Evolutionary conservation across 768 basidiomycete species (phyloP).

Genomic region (Termitomyces sp.): DNA sequence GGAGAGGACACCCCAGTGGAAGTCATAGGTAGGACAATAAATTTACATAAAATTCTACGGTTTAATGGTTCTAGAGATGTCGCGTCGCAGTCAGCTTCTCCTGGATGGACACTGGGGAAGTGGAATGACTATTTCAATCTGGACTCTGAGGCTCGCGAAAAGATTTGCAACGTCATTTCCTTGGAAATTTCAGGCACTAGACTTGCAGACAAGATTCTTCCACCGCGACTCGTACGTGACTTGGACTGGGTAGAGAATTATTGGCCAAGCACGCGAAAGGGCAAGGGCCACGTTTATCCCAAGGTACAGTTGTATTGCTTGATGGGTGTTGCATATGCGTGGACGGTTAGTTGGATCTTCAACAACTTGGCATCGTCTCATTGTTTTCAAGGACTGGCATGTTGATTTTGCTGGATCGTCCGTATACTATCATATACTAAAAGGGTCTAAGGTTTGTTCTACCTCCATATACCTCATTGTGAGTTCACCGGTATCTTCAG

Average conservation of each 20-base stretch:
- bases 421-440: conserved; percentile 94
- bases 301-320: conserved; percentile 96
- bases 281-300: conserved; percentile 73
- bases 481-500: conserved; percentile 31
- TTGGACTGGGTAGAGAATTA: conserved; percentile 97
- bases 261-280: conserved; percentile 82
- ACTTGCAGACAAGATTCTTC: conserved; percentile 73
- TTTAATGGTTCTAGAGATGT: conserved; percentile 54
- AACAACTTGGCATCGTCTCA: neutral
- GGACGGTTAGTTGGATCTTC: conserved; percentile 69
- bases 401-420: conserved; percentile 97
- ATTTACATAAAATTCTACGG: neutral
- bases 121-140: conserved; percentile 88
- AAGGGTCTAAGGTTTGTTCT: conserved; percentile 71
- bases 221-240: conserved; percentile 82
- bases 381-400: conserved; percentile 84
- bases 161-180: conserved; percentile 93
- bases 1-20: conserved; percentile 80
- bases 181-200: conserved; percentile 88
- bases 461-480: neutral
- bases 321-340: conserved; percentile 91
- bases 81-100: conserved; percentile 77
- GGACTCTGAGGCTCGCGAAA: conserved; percentile 68
- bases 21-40: conserved; percentile 72
- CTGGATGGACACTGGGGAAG: conserved; percentile 86